Evolutionary conservation across 2,329 filamentous ascomycete genomes (phyloP), one percentile per base, ranked within the genome.

Genomic region (Dryadomyces quercivorus): DNA sequence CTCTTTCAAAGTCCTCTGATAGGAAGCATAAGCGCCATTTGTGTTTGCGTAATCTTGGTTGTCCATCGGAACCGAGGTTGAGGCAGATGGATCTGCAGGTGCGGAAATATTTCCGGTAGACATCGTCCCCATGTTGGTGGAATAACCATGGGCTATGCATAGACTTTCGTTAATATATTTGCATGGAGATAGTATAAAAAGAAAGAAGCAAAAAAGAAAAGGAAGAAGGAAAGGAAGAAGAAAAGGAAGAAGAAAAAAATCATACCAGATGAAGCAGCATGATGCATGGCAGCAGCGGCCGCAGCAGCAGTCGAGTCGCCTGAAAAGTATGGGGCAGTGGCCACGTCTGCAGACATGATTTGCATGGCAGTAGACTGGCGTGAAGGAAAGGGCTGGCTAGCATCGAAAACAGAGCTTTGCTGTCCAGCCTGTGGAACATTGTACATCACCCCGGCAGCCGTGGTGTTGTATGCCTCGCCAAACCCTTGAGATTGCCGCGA

Each of bases 361-460:
- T 89, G 86, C 71, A 93, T 80, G 58, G 79, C 81, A 75, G 85
- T 81, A 71, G 85, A 80, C 66, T 89, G 86, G 73, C 86, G 84
- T 62, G 82, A 74, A 64, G 84, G 78, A 72, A 89, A 94, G 65
- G 84, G 84, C 71, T 83, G 78, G 66, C 84, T 81, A 65, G 81
- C 73, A 69, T 92, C 86, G 72, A 94, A 95, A 70, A 85, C 75
- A 34, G 63, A 50, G 71, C 73, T 74, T 70, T 81, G 79, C 59
- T 75, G 71, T 58, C 72, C 74, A 63, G 81, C 73, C 66, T 84
- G 82, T 65, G 77, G 74, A 63, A 91, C 85, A 71, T 83, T 84
- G 74, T 94, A 94, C 78, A 93, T 84, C 73, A 92, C 82, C 59
- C 91, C 81, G 59, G 80, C 80, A 54, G 80, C 72, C 1, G 55